Evolutionary conservation across 2,329 filamentous ascomycete species (phyloP).

Genomic region (Botrytis tulipae): DNA sequence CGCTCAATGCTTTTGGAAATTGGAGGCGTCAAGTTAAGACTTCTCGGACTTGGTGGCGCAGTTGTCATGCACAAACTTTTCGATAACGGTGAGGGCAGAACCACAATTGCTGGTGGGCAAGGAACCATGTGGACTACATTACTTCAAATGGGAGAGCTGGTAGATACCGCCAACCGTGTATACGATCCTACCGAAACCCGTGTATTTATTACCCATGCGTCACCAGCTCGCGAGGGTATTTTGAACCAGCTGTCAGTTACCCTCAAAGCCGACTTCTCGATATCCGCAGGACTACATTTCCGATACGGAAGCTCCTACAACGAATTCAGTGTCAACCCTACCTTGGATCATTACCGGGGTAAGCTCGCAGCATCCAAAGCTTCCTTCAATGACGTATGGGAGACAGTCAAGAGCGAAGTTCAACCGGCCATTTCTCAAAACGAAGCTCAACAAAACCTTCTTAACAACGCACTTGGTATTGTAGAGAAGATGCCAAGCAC

Average conservation of each 20-base stretch:
- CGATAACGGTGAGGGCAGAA: conserved; percentile 95
- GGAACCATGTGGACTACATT: conserved; percentile 99
- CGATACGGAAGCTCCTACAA: conserved; percentile 99
- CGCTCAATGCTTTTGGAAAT: conserved; percentile 93
- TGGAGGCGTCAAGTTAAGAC: conserved; percentile 90
- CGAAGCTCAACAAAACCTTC: conserved; percentile 85
- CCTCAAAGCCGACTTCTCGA: conserved; percentile 95
- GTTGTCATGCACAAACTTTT: conserved; percentile 99
- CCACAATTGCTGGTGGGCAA: conserved; percentile 95
- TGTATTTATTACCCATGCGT: conserved; percentile 94
- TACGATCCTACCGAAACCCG: conserved; percentile 98
- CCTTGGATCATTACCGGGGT: conserved; percentile 94
- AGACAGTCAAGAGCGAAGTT: conserved; percentile 94
- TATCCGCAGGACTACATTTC: conserved; percentile 97
- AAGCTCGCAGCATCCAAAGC: conserved; percentile 98
- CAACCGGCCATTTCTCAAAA: conserved; percentile 93
- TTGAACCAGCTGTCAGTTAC: conserved; percentile 97
- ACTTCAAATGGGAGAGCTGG: conserved; percentile 95
- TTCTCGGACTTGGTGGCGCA: conserved; percentile 89
- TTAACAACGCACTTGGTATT: conserved; percentile 87
- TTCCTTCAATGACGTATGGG: conserved; percentile 99
- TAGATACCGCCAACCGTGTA: conserved; percentile 96
- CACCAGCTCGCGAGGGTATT: conserved; percentile 91
- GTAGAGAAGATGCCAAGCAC: conserved; percentile 98
- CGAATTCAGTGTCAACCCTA: conserved; percentile 98